These are phyloP conservation scores for Solanum paucissectum DNA, from an alignment of 257 asterid genomes.

Conservation along the genomic window DNA sequence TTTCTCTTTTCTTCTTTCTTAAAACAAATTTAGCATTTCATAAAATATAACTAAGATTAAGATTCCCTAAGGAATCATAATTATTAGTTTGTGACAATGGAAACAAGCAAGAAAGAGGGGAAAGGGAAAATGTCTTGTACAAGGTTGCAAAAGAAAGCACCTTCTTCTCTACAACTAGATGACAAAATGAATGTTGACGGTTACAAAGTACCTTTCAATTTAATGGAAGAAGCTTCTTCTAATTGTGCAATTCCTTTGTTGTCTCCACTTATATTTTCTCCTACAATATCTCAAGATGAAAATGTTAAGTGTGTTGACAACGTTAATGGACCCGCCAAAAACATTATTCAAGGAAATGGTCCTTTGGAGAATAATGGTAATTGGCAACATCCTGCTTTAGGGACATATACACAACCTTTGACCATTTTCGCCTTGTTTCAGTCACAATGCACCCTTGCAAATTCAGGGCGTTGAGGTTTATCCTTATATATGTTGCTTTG, in stretches of 20 bases:
- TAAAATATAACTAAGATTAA: background rate
- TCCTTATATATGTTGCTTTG: background rate
- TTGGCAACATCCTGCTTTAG: slow-evolving; percentile 15
- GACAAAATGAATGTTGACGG: background rate
- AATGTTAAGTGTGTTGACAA: background rate
- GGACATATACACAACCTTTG: slow-evolving; percentile 2
- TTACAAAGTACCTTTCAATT: background rate
- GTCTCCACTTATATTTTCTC: slow-evolving; percentile 7
- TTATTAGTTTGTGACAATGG: background rate
- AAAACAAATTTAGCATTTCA: background rate
- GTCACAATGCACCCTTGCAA: slow-evolving; percentile 8
- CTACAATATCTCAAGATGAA: background rate
- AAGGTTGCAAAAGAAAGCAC: slow-evolving; percentile 25
- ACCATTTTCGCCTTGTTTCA: slow-evolving; percentile 7
- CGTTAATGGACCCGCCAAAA: background rate
- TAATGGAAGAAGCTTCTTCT: slow-evolving; percentile 7
- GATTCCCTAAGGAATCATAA: background rate
- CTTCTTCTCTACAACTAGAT: slow-evolving; percentile 8
- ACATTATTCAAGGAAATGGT: background rate
- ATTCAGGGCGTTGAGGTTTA: background rate
- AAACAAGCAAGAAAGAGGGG: background rate
- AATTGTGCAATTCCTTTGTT: slow-evolving; percentile 14
- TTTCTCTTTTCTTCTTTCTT: background rate
- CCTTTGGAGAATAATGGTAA: background rate
- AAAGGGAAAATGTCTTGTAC: background rate